These are phyloP conservation scores for Penicillium sp. DNA, from an alignment of 2,329 filamentous ascomycete genomes.

Conservation along the genomic window DNA sequence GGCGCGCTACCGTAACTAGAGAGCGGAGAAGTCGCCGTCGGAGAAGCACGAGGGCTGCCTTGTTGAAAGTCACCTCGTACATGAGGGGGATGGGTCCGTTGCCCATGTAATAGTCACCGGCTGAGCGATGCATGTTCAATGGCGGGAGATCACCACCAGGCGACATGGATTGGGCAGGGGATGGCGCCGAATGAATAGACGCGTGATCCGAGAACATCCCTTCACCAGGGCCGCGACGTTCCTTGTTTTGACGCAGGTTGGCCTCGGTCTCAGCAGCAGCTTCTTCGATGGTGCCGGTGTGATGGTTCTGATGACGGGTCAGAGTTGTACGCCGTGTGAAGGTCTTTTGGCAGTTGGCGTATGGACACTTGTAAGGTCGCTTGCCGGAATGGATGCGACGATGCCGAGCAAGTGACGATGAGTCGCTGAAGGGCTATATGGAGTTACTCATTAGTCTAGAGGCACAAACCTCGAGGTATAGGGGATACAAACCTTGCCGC, in stretches of 20 bases:
- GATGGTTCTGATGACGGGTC: constrained; percentile 91
- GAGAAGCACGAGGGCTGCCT: constrained; percentile 61
- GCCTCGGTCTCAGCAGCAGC: constrained; percentile 83
- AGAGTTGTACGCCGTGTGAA: constrained; percentile 94
- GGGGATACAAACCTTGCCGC: constrained; percentile 69
- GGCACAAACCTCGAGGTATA: not conserved
- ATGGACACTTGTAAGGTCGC: constrained; percentile 94
- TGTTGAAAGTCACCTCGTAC: constrained; percentile 70
- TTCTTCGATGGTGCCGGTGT: constrained; percentile 91
- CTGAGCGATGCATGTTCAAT: constrained; percentile 62
- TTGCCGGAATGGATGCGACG: constrained; percentile 93
- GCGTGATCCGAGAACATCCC: constrained; percentile 42
- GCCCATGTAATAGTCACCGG: constrained; percentile 70
- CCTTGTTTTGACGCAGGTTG: constrained; percentile 60
- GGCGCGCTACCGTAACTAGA: constrained; percentile 52
- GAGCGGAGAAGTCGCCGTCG: constrained; percentile 60
- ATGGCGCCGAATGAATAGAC: constrained; percentile 61
- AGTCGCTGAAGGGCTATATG: constrained; percentile 84
- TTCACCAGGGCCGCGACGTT: constrained; percentile 36
- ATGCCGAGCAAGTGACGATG: constrained; percentile 87
- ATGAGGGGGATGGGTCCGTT: constrained; percentile 77
- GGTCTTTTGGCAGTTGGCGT: constrained; percentile 95
- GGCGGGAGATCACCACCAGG: constrained; percentile 69
- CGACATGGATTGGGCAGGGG: constrained; percentile 79
- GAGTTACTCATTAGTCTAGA: not conserved